Evolutionary conservation across 2,329 filamentous ascomycete genomes (phyloP).

Genomic region (Colletotrichum gigasporum): DNA sequence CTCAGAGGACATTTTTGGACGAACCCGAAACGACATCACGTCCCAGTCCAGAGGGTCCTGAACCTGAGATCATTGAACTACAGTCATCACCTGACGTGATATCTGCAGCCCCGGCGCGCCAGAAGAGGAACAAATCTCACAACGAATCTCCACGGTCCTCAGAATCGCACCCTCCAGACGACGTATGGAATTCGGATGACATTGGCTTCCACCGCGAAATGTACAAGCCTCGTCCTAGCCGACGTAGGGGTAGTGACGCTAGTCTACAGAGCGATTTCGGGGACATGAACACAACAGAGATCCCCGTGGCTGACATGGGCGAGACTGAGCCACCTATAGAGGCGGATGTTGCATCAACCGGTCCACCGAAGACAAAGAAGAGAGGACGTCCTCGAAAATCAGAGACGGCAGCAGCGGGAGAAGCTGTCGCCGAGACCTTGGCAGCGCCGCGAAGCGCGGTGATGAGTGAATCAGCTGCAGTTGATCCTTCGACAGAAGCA

Average conservation of each 20-base stretch:
- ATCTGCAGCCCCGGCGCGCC: slow-evolving; percentile 19
- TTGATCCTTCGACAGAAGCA: slow-evolving; percentile 4
- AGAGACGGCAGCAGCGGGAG: neutral
- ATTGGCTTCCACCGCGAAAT: slow-evolving; percentile 2
- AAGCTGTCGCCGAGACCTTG: neutral
- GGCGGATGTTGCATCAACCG: neutral
- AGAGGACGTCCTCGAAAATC: slow-evolving; percentile 33
- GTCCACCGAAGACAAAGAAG: slow-evolving; percentile 13
- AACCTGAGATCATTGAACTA: neutral
- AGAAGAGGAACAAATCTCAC: slow-evolving; percentile 12
- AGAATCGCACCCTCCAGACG: neutral
- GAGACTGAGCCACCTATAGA: neutral
- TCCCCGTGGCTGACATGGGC: slow-evolving; percentile 6
- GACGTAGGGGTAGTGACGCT: slow-evolving; percentile 28
- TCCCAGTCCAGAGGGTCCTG: too few relatives aligned
- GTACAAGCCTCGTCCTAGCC: slow-evolving; percentile 23
- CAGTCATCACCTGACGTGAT: slow-evolving; percentile 36
- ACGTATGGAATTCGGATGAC: slow-evolving; percentile 30
- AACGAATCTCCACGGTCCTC: neutral
- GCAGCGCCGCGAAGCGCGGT: neutral
- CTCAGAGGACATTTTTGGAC: neutral
- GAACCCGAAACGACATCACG: too few relatives aligned
- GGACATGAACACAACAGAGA: neutral
- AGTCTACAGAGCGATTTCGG: slow-evolving; percentile 18
- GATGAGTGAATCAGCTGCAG: neutral